Evolutionary conservation across 2,329 filamentous ascomycete genomes (phyloP).

Genomic region (Calonectria pauciramosa): DNA sequence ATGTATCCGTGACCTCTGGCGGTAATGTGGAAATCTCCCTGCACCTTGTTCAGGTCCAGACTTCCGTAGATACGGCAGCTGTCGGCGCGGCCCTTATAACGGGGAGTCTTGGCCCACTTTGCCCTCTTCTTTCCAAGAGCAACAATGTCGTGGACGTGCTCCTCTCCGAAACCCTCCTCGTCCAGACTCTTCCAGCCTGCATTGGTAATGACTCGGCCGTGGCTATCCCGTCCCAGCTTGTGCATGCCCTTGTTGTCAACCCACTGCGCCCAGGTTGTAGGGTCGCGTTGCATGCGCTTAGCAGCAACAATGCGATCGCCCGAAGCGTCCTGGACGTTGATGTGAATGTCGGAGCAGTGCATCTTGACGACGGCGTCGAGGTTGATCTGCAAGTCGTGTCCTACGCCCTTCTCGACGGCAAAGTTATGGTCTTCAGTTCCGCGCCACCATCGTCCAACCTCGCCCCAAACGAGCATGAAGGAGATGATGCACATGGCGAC

Average conservation of each 20-base stretch:
- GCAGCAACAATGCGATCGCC: conserved; percentile 92
- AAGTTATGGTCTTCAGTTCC: conserved; percentile 91
- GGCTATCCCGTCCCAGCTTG: conserved; percentile 67
- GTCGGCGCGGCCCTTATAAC: conserved; percentile 71
- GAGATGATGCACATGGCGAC: conserved; percentile 84
- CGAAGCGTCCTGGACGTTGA: conserved; percentile 97
- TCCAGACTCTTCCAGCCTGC: conserved; percentile 67
- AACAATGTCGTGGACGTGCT: conserved; percentile 93
- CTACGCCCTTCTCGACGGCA: conserved; percentile 91
- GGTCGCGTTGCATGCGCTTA: conserved; percentile 78
- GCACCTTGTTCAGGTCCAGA: conserved; percentile 94
- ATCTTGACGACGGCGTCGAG: conserved; percentile 93
- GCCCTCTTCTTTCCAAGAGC: conserved; percentile 74
- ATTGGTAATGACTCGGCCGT: conserved; percentile 69
- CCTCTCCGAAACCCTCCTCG: conserved; percentile 80
- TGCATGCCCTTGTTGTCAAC: conserved; percentile 77
- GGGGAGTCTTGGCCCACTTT: conserved; percentile 83
- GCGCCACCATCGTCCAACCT: conserved; percentile 85
- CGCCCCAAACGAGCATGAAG: conserved; percentile 80
- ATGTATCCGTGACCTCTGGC: conserved; percentile 95
- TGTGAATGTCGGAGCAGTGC: conserved; percentile 88
- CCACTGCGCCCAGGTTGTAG: conserved; percentile 88
- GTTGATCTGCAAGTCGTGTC: conserved; percentile 92
- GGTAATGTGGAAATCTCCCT: conserved; percentile 98
- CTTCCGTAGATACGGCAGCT: conserved; percentile 92